Evolutionary conservation across 2,329 filamentous ascomycete genomes (phyloP).

Genomic region (Diaporthe sp.): DNA sequence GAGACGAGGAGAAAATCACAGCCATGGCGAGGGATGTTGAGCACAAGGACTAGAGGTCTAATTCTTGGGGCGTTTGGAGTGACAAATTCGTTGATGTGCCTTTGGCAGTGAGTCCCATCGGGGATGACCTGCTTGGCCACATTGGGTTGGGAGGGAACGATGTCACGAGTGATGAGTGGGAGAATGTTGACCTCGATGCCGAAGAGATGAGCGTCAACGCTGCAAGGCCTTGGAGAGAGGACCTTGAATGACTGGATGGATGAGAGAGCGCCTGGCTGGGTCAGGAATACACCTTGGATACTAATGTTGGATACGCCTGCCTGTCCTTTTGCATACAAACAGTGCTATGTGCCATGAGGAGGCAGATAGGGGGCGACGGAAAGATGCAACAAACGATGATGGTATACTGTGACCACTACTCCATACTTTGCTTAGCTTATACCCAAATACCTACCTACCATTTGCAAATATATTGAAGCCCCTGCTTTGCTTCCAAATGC

Average conservation of each 20-base stretch:
- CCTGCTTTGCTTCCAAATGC: too few species aligned
- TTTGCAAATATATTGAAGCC: background rate
- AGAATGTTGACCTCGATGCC: constrained; percentile 27
- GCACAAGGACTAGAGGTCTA: constrained; percentile 28
- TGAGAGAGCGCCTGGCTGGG: background rate
- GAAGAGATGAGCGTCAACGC: constrained; percentile 9
- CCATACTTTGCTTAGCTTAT: constrained; percentile 26
- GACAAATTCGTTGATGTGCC: constrained; percentile 29
- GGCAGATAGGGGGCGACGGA: background rate
- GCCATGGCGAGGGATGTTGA: constrained; percentile 37
- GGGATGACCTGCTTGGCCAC: constrained; percentile 6
- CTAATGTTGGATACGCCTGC: constrained; percentile 23
- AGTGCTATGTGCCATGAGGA: constrained; percentile 6
- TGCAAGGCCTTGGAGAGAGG: constrained; percentile 25
- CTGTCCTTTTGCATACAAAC: background rate
- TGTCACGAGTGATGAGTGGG: constrained; percentile 10
- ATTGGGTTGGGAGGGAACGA: background rate
- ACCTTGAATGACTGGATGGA: background rate
- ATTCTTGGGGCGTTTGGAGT: constrained; percentile 3
- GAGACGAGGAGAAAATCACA: constrained; percentile 51
- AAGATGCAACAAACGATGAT: background rate
- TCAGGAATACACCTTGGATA: constrained; percentile 16
- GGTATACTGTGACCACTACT: constrained; percentile 18
- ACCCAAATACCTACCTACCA: constrained; percentile 28
- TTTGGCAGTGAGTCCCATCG: constrained; percentile 12